Evolutionary conservation across 768 basidiomycete genomes (phyloP), one percentile per base, ranked within the genome.

Genomic region (Ramaria sp.): DNA sequence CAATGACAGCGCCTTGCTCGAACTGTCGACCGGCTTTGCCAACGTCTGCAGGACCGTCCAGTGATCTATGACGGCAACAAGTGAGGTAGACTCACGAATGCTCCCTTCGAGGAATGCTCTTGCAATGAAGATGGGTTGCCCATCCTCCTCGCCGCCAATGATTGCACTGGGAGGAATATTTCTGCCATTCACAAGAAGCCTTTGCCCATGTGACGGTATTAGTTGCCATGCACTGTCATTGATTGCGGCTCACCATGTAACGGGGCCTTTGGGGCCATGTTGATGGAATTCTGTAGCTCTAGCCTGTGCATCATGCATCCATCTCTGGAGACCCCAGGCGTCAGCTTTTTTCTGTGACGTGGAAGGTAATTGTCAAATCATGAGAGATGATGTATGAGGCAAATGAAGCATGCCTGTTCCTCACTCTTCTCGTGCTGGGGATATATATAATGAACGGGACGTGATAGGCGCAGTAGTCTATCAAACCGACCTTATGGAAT

Each of bases 1-100:
- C 85, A 53, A 88, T 76, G 42, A 79, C 77, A 19, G 74, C 81
- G 7, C 87, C 86, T 61, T 81, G 77, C 64, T 79, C 64, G 69
- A 84, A 81, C 17, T 70, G 71, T 3, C 66, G 60, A 27, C 78
- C 81, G 1, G 83, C 84, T 63, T 85, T 87, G 17, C 86, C 86
- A 54, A 86, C 62, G 63, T 83, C 86, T 87, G 56, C 20, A 38
- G 55, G 20, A 15, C 34, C 33, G 22, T 53, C 15, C 13, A 20
- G 42, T 48, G 42, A 53, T 49, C 22, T n/a, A 11, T 38, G 7
- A 22, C n/a, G n/a, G 17, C 42, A 37, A 37, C 34, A 37, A 37
- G n/a, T 30, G 38, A 10, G 15, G 41, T 7, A 45, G 49, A 63
- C 72, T 65, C 61, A 86, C 84, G 71, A 55, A 82, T 56, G 61